These are phyloP conservation scores for Bryoerythrophyllum caledonicum DNA, from an alignment of 225 moss, liverwort and hornwort species.

Conservation along the genomic window DNA sequence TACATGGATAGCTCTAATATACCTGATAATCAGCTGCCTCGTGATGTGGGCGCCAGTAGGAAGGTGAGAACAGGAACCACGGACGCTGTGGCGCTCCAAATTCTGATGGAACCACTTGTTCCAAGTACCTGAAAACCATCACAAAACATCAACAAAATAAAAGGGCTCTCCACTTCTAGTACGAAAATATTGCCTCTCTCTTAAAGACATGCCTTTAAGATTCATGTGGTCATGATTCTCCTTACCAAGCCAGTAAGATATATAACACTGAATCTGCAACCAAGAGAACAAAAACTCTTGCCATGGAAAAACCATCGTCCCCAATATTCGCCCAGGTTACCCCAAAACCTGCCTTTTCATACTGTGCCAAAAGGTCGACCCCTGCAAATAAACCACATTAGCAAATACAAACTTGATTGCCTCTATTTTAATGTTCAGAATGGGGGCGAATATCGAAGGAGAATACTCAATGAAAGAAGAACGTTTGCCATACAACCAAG, in stretches of 20 bases:
- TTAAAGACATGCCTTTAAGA: not conserved
- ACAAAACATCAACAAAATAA: not conserved
- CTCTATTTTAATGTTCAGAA: no score
- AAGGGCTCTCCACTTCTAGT: not conserved
- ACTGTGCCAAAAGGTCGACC: constrained; percentile 75
- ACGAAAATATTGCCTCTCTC: not conserved
- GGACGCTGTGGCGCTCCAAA: constrained; percentile 64
- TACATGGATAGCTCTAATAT: not conserved
- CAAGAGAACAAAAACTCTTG: constrained; percentile 70
- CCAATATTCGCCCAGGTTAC: constrained; percentile 68
- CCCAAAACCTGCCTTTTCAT: constrained; percentile 72
- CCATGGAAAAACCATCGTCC: constrained; percentile 78
- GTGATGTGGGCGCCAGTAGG: constrained; percentile 56
- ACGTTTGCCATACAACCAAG: no score
- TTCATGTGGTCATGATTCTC: not conserved
- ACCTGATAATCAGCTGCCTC: constrained; percentile 67
- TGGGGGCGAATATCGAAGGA: no score
- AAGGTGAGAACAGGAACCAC: constrained; percentile 72
- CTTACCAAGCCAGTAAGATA: constrained; percentile 76
- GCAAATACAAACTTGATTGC: not conserved
- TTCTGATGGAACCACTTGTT: constrained; percentile 88
- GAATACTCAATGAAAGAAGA: no score
- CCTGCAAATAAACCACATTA: constrained; percentile 43
- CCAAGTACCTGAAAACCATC: constrained; percentile 70
- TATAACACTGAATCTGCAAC: constrained; percentile 64